These are phyloP conservation scores for Trifolium subterraneum DNA, from an alignment of 306 rosid species.

Conservation along the genomic window DNA sequence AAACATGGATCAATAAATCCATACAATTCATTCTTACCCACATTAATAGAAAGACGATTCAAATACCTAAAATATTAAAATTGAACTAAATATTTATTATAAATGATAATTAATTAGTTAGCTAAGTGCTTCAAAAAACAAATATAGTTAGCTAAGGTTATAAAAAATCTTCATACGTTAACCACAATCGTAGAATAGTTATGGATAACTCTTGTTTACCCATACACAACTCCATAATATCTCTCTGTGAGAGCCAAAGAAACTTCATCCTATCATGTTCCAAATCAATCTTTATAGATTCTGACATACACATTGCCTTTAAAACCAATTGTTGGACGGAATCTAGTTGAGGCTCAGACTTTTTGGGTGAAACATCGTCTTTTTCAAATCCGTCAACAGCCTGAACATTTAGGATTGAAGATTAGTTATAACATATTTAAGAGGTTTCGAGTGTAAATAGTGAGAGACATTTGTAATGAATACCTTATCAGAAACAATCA, in stretches of 20 bases:
- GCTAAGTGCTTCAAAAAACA: no score
- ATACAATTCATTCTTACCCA: conserved; percentile 7
- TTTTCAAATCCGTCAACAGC: background rate
- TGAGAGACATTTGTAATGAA: background rate
- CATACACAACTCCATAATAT: conserved; percentile 16
- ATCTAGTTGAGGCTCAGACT: background rate
- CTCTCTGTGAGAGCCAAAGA: conserved; percentile 18
- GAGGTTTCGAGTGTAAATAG: background rate
- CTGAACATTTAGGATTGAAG: background rate
- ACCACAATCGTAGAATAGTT: conserved; percentile 15
- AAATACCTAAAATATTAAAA: conserved; percentile 5
- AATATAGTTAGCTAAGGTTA: background rate
- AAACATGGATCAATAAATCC: conserved; percentile 21
- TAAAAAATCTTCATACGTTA: background rate
- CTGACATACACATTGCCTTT: conserved; percentile 15
- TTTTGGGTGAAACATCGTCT: background rate
- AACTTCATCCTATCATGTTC: background rate
- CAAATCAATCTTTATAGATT: conserved; percentile 8
- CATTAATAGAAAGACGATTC: background rate
- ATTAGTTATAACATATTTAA: background rate
- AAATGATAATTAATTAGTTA: background rate
- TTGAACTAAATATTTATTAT: background rate
- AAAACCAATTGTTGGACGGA: conserved; percentile 20
- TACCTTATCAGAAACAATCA: conserved; percentile 1
- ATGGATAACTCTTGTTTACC: conserved; percentile 25